Conservation (phyloP, 441 rosid species). For the Pelargonium myrrhifolium region DNA sequence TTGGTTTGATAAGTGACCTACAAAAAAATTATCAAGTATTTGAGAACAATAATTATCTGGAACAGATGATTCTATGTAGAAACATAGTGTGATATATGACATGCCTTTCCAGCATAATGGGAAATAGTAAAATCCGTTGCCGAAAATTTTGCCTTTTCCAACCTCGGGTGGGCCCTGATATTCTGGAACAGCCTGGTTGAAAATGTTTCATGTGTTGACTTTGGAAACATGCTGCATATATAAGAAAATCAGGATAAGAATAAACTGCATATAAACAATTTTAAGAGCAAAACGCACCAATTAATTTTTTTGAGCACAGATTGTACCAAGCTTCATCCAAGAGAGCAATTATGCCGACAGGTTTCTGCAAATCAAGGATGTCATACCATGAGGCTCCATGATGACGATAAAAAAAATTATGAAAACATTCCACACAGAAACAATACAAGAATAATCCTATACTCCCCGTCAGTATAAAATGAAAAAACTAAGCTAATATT, state of each 20-base stretch:
- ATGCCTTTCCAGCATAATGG: conserved; percentile 98
- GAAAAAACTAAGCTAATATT: neutral
- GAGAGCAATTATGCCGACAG: conserved; percentile 98
- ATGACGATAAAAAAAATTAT: conserved; percentile 3
- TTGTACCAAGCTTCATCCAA: conserved; percentile 97
- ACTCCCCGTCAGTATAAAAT: neutral
- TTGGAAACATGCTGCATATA: conserved; percentile 84
- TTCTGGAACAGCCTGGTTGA: conserved; percentile 97
- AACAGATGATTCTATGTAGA: neutral
- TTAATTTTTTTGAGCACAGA: conserved; percentile 23
- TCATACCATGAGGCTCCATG: neutral
- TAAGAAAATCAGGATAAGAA: conserved; percentile 1
- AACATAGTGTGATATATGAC: conserved; percentile 15
- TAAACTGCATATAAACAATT: conserved; percentile 10
- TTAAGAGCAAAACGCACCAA: conserved; percentile 13
- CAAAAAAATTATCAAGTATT: conserved; percentile 7
- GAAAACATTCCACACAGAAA: neutral
- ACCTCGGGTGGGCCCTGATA: conserved; percentile 78
- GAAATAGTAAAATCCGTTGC: conserved; percentile 90
- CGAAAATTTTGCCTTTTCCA: conserved; percentile 87
- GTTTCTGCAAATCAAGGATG: conserved; percentile 59
- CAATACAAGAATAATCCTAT: neutral
- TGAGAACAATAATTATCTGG: neutral
- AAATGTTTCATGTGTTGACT: conserved; percentile 97
- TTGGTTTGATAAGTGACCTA: conserved; percentile 99